Conservation (phyloP, 805 yeast genomes). For the Teunomyces pallodes region DNA sequence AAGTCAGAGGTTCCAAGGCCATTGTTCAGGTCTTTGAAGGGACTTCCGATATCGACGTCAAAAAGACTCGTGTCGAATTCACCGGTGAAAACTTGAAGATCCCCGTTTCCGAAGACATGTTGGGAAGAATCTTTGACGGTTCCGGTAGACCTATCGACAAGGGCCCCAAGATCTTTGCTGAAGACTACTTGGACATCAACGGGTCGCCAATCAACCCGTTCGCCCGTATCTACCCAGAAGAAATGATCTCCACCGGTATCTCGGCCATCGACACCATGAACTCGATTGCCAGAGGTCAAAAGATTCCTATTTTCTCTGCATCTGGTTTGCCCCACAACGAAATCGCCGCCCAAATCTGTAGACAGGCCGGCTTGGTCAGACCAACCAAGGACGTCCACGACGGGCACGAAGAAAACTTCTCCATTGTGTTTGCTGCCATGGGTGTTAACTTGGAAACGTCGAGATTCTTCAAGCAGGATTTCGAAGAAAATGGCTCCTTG, state of each 20-base stretch:
- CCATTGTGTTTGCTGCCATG: conserved; percentile 99
- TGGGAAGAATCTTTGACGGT: conserved; percentile 98
- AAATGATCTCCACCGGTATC: conserved; percentile 98
- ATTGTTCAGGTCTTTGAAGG: conserved; percentile 99
- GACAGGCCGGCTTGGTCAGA: conserved; percentile 98
- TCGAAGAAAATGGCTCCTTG: conserved; percentile 97
- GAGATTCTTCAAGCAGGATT: conserved; percentile 97
- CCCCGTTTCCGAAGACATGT: conserved; percentile 93
- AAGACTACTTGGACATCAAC: conserved; percentile 95
- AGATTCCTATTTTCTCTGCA: conserved; percentile 98
- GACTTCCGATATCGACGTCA: conserved; percentile 97
- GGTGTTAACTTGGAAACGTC: conserved; percentile 99
- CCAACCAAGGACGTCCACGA: conserved; percentile 99
- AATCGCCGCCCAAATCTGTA: conserved; percentile 99
- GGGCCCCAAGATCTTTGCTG: conserved; percentile 98
- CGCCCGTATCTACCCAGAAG: conserved; percentile 99
- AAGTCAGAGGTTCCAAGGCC: conserved; percentile 95
- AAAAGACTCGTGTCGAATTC: conserved; percentile 95
- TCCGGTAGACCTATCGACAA: conserved; percentile 98
- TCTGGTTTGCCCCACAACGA: conserved; percentile 99
- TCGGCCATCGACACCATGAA: conserved; percentile 99
- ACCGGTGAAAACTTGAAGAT: conserved; percentile 92
- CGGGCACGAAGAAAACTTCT: conserved; percentile 99
- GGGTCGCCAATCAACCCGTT: conserved; percentile 98
- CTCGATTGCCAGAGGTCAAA: conserved; percentile 99